Base-by-base conservation (phyloP, 495 filamentous ascomycete species). In the Podospora anserina region DNA sequence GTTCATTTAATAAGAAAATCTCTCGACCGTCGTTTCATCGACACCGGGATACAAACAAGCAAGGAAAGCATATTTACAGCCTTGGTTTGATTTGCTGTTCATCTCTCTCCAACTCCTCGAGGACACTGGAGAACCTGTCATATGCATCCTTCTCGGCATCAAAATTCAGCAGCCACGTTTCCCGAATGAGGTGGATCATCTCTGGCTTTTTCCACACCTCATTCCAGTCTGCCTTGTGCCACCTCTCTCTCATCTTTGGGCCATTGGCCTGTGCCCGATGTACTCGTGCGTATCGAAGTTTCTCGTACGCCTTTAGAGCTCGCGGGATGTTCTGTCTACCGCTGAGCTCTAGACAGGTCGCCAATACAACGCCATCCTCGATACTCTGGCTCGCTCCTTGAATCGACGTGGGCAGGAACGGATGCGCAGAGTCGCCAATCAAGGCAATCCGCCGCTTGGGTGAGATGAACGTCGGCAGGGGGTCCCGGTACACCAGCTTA, bases 401-500 rank as follows among this genome's bases (percentile, higher is more conserved):
- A n/a, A 87, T 86, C 4, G 85, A 88, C 0, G 89, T 91, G 0
- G 90, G 90, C 4, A 92, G 79, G 75, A 92, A 91, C 0, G 90
- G 86, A 77, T 93, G 91, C 1, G 90, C 90, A 5, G 88, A 81
- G 71, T 92, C 91, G 26, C 90, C 90, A 39, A 92, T 82, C 18
- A 90, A 78, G 39, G 81, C 83, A n/a, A 88, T 88, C 20, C 86
- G 81, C 15, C 84, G 82, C 16, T 81, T 79, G 16, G 84, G 80
- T 5, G 84, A 88, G 19, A 89, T 82, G 83, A 89, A 93, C 0
- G 82, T 87, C 4, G 88, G 87, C 5, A 90, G 77, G 0, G 89
- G 89, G 69, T 91, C 88, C 59, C 90, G 83, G 75, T 88, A 90
- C 2, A 92, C 85, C 0, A 92, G 81, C 72, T 92, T 91, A 85